Base-by-base conservation (phyloP, 2,329 filamentous ascomycete species). In the Colletotrichum nymphaeae region DNA sequence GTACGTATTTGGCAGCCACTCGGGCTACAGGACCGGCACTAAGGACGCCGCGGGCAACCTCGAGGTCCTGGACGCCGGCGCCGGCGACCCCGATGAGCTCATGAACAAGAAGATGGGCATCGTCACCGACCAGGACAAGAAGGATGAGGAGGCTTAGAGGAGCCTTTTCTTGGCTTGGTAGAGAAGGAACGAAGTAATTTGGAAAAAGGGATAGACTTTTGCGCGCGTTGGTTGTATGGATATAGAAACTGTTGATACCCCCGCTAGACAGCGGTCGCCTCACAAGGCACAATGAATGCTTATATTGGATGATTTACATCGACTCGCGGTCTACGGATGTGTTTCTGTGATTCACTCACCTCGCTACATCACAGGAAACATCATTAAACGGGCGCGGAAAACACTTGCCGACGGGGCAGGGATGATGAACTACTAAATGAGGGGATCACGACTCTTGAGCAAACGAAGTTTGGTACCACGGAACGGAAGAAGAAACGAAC, bases 1-100 rank as follows among this genome's bases (percentile, higher is more conserved):
- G 80, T 79, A 79, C 37, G 76, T 79, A 1, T 81, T 81, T 63
- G 80, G 80, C 30, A 78, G 76, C 64, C 79, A 81, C 74, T 77
- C 79, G 22, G 80, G 80, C 22, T 81, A 81, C 57, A 67, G 80
- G 49, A 79, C 78, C 46, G 79, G 79, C 58, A 59, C 58, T 6
- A 69, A 63, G 32, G 75, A 77, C 32, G 76, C 73, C 52, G 63
- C 66, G 8, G 76, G 75, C 35, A 75, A 76, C 35, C 66, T 77
- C 55, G 76, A 78, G 68, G 77, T 78, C 37, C 60, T 78, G 37
- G 77, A 78, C 32, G 76, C 69, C 19, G 72, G 69, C 26, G 53
- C 67, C 14, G 69, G 66, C n/a, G 75, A 77, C 53, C 75, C 72
- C 28, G 71, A 77, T 55, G 74, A 76, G 22, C 28, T 76, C 30